A percentile compares a stretch with the other conserved stretches of the same genome.
These are phyloP conservation scores for Tuber indicum DNA, from an alignment of 495 filamentous ascomycete species.

Conservation along the genomic window DNA sequence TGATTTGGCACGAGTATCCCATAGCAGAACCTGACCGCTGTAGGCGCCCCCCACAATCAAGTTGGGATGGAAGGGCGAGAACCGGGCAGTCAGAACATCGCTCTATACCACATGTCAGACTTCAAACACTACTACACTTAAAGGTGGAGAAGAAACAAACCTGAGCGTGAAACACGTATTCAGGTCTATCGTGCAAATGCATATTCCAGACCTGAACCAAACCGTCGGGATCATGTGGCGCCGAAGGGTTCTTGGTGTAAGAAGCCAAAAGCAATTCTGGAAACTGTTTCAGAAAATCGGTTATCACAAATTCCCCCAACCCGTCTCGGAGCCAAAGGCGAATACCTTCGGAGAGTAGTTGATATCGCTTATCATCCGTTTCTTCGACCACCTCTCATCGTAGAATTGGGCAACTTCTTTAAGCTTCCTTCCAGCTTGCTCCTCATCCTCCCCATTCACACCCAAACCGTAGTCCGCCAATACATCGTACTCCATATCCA, in stretches of 20 bases:
- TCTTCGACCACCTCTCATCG: conserved; percentile 93
- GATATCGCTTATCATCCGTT: conserved; percentile 88
- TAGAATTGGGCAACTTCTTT: conserved; percentile 87
- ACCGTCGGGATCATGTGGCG: conserved; percentile 90
- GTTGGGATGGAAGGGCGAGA: conserved; percentile 95
- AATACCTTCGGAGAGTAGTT: conserved; percentile 83
- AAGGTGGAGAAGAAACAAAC: conserved; percentile 20
- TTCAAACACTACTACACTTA: neutral
- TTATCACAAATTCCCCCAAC: conserved; percentile 5
- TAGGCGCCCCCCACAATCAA: conserved; percentile 92
- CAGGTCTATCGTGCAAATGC: conserved; percentile 83
- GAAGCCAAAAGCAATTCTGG: conserved; percentile 85
- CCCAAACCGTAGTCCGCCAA: conserved; percentile 87
- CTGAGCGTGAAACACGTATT: conserved; percentile 93
- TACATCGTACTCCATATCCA: conserved; percentile 86
- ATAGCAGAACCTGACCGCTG: conserved; percentile 93
- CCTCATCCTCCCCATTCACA: conserved; percentile 75
- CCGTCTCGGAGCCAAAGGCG: neutral
- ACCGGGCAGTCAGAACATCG: conserved; percentile 90
- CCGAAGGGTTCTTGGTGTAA: conserved; percentile 92
- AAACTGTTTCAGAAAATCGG: conserved; percentile 50
- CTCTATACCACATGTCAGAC: conserved; percentile 47
- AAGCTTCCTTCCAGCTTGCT: conserved; percentile 62
- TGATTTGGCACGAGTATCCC: conserved; percentile 86
- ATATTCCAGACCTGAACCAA: conserved; percentile 96